Base-by-base conservation (phyloP, 2,329 filamentous ascomycete genomes). In the Lomentospora prolificans region DNA sequence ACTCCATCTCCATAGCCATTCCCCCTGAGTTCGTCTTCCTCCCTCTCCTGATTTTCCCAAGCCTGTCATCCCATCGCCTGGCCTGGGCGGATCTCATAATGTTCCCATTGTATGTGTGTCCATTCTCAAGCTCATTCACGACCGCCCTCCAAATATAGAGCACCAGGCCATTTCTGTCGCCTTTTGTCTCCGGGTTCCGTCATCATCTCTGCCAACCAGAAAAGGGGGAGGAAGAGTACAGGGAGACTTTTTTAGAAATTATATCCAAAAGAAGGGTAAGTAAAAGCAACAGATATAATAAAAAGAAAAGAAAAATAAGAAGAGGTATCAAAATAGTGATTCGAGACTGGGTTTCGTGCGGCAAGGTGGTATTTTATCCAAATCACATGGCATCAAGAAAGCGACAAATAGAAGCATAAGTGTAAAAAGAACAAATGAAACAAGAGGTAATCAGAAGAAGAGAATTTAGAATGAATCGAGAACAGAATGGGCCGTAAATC, bases 401-500 rank as follows among this genome's bases (percentile, higher is more conserved):
- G 25, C 7, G 36, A 33, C 6, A 39, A 41, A 41, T 17, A 41
- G 4, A 41, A 41, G 36, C 36, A 41, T 17, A 41, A 41, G 19
- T 41, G 36, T 3, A 17, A 19, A 41, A 41, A 55, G 5, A 24
- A 31, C 3, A 46, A 50, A 27, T 46, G 19, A 55, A 58, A 33
- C 17, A 25, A 48, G 4, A 22, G 19, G 19, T 4, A 48, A 41
- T 7, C n/a, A 9, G 22, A 27, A 25, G 55, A 59, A 31, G 63
- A 58, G 55, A 56, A 51, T 22, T 22, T 22, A 22, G 44, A 22
- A 27, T 2, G 22, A 25, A 48, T 22, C 6, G 10, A 48, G 22
- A 48, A 22, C 10, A 3, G 22, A 22, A 25, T 22, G n/a, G 44
- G 44, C 44, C 44, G 12, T 48, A 48, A 9, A 25, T 48, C 12